Evolutionary conservation across 2,329 filamentous ascomycete genomes (phyloP), one percentile per base, ranked within the genome.

Genomic region (Hymenoscyphus repandus): DNA sequence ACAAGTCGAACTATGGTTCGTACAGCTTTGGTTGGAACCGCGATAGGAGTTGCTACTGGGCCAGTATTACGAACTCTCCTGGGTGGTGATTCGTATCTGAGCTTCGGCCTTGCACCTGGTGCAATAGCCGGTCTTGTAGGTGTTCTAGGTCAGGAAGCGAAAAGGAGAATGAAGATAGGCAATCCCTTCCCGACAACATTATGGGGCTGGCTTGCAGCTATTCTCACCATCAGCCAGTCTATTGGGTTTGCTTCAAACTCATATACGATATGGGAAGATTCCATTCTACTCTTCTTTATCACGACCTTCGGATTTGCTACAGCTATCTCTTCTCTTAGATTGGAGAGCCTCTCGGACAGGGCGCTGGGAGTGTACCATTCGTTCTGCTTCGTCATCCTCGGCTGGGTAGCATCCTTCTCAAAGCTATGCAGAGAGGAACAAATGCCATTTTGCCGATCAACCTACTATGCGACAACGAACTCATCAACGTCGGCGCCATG

Each of bases 201-300:
- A 48, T 99, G 92, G 91, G 86, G 90, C n/a, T 92, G 88, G 84
- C 73, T 95, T 52, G 85, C 89, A 5, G 74, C 89, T 22, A 67
- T 91, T 12, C 90, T 95, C 59, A 90, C 90, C 0, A 68, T 90
- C n/a, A 83, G 86, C 54, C 89, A 96, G 64, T 95, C 90, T n/a
- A 74, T 88, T 46, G 92, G 93, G 6, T 99, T 97, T 67, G 92
- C 92, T 0, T 93, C 93, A 3, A 99, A 99, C 70, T 99, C 93
- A 0, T 99, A 91, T 70, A 97, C 92, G 0, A 96, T 99, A 58
- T 99, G 93, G 91, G 93, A 99, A 71, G 93, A 99, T 64, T 88
- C 90, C 12, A 96, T 96, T 50, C 77, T 96, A 4, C 76, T 96
- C 2, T 96, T 95, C 72, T 92, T 97, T 71, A 80, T 96, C 52